Percentiles rank a stretch among this genome's conserved stretches.
Conservation (phyloP, 768 basidiomycete species). For the Leccinum ochraceum region DNA sequence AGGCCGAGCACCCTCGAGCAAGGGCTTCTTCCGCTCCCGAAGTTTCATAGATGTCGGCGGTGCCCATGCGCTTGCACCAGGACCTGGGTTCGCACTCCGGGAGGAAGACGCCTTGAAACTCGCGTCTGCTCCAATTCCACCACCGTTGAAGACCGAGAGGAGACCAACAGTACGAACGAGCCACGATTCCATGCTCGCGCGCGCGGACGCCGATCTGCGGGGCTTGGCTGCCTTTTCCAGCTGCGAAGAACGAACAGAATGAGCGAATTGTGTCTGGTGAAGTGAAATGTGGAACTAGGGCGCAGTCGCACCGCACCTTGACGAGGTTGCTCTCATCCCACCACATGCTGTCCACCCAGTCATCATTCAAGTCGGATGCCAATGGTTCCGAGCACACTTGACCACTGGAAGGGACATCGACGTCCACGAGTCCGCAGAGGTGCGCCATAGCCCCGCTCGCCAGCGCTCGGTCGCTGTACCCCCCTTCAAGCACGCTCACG, state of each 20-base stretch:
- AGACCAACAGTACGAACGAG: constrained; percentile 49
- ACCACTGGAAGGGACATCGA: not conserved
- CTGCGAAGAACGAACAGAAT: constrained; percentile 35
- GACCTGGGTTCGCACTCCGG: not conserved
- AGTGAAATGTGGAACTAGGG: not conserved
- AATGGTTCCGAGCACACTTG: not conserved
- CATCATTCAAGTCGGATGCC: not conserved
- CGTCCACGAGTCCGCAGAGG: constrained; percentile 59
- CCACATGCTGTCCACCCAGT: constrained; percentile 51
- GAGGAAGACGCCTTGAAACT: constrained; percentile 2
- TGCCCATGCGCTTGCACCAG: not conserved
- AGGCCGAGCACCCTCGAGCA: not conserved
- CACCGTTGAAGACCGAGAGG: constrained; percentile 12
- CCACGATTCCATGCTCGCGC: constrained; percentile 47
- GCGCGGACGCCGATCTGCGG: constrained; percentile 44
- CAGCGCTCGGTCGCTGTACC: constrained; percentile 90
- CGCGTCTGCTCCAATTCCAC: not conserved
- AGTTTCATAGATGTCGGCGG: constrained; percentile 39
- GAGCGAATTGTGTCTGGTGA: not conserved
- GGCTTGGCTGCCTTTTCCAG: constrained; percentile 67
- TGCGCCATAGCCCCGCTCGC: constrained; percentile 84
- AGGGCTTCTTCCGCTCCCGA: constrained; percentile 46
- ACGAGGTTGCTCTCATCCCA: constrained; percentile 63
- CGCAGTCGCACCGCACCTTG: constrained; percentile 41
- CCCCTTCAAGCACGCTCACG: constrained; percentile 92